Percentiles rank a stretch among this genome's conserved stretches.
Evolutionary conservation across 2,329 filamentous ascomycete genomes (phyloP).

Genomic region (Alternaria infectoria): DNA sequence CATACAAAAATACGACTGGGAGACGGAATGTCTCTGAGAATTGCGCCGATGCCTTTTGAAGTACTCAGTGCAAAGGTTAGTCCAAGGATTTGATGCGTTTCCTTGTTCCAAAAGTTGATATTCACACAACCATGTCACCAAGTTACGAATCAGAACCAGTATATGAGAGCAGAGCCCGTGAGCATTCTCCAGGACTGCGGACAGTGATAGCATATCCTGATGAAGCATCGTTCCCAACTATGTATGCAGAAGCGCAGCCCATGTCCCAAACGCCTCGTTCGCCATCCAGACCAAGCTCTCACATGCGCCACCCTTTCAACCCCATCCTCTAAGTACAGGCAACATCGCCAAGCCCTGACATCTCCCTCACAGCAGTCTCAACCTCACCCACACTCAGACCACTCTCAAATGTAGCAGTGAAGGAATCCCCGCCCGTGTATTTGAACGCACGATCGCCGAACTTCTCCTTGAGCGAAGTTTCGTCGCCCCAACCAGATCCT

Average conservation of each 20-base stretch:
- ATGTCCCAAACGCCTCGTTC: neutral
- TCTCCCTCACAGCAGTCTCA: neutral
- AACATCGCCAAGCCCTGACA: neutral
- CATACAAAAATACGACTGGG: too few relatives aligned
- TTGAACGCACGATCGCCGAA: neutral
- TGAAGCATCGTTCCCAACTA: neutral
- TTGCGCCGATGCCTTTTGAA: neutral
- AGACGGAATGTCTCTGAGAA: neutral
- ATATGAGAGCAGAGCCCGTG: neutral
- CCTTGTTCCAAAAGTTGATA: neutral
- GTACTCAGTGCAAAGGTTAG: neutral
- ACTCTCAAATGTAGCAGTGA: neutral
- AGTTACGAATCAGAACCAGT: neutral
- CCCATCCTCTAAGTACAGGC: neutral
- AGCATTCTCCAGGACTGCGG: neutral
- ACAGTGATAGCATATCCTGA: neutral
- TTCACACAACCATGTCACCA: neutral
- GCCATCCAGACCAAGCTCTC: rapidly evolving
- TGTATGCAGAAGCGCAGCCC: neutral
- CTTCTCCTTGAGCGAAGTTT: neutral
- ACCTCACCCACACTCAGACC: rapidly evolving
- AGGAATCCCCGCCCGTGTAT: neutral
- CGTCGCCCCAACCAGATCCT: neutral
- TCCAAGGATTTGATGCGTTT: neutral
- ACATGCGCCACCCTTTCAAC: neutral